Conservation (phyloP, 2,329 filamentous ascomycete genomes). For the Sarocladium oryzae region DNA sequence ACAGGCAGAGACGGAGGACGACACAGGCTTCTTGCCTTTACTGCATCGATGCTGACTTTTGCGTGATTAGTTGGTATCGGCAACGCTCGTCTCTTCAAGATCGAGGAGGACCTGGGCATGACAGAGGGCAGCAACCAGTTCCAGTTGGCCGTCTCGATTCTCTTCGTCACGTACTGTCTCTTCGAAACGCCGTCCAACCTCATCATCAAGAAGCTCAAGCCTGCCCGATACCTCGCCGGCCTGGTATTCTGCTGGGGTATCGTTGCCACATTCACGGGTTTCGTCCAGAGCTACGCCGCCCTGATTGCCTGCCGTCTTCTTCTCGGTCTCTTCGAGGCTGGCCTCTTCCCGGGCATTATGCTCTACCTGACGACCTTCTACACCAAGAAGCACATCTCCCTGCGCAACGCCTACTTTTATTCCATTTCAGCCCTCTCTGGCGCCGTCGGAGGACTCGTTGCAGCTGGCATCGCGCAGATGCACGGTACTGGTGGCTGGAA, state of each 20-base stretch:
- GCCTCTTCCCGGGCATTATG: constrained; percentile 52
- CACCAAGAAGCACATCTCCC: constrained; percentile 11
- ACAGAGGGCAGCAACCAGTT: constrained; percentile 44
- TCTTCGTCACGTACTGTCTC: constrained; percentile 32
- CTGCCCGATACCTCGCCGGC: constrained; percentile 42
- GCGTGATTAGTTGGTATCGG: constrained; percentile 40
- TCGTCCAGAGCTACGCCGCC: constrained; percentile 47
- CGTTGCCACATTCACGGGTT: constrained; percentile 48
- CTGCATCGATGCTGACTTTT: not conserved
- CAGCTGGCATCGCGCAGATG: constrained; percentile 61
- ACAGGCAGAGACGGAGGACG: too few species aligned
- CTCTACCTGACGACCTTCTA: constrained; percentile 32
- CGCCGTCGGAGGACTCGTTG: constrained; percentile 51
- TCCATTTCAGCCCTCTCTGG: constrained; percentile 50
- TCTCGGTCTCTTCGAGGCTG: constrained; percentile 53
- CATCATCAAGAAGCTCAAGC: constrained; percentile 29
- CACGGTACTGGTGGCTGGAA: constrained; percentile 32
- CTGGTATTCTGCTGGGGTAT: constrained; percentile 40
- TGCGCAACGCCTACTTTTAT: constrained; percentile 14
- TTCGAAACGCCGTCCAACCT: constrained; percentile 35
- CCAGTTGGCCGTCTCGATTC: constrained; percentile 43
- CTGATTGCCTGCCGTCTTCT: constrained; percentile 51
- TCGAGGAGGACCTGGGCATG: constrained; percentile 52
- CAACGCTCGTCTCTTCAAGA: constrained; percentile 50
- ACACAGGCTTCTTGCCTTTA: not conserved